Percentiles rank a stretch among this genome's conserved stretches.
Conservation (phyloP, 225 moss, liverwort and hornwort species). For the Asterella californica region DNA sequence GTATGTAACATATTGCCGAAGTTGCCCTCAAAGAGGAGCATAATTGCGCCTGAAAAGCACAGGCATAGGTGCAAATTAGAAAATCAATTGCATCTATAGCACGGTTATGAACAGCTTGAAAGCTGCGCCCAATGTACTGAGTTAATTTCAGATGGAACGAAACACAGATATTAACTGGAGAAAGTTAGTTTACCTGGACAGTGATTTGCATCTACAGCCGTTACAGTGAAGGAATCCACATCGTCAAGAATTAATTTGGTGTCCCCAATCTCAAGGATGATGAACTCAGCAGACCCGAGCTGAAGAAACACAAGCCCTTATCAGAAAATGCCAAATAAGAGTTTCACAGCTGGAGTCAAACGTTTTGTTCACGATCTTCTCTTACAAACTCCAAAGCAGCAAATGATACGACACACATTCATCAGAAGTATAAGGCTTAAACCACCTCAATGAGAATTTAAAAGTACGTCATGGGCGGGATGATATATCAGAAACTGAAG, state of each 20-base stretch:
- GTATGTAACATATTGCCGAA: conserved; percentile 81
- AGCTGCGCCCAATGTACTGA: background rate
- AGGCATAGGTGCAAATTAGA: background rate
- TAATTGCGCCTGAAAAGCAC: conserved; percentile 58
- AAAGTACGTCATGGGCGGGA: background rate
- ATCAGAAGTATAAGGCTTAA: background rate
- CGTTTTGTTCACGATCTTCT: background rate
- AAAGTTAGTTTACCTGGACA: conserved; percentile 52
- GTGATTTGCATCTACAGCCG: conserved; percentile 76
- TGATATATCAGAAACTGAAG: background rate
- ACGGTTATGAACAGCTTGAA: background rate
- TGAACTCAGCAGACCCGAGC: conserved; percentile 44
- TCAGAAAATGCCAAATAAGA: background rate
- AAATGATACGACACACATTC: background rate
- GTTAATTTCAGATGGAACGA: background rate
- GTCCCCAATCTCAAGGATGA: conserved; percentile 57
- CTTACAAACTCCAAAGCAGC: background rate
- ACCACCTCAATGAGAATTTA: background rate
- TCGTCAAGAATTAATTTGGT: conserved; percentile 47
- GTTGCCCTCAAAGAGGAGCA: conserved; percentile 78
- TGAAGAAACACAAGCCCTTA: conserved; percentile 18
- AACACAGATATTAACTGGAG: background rate
- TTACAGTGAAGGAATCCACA: conserved; percentile 62
- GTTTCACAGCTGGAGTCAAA: background rate
- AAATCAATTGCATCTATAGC: background rate